phyloP scores from a whole-genome alignment of 2,329 filamentous ascomycete genomes.

The Emergomyces pasteurianus region DNA sequence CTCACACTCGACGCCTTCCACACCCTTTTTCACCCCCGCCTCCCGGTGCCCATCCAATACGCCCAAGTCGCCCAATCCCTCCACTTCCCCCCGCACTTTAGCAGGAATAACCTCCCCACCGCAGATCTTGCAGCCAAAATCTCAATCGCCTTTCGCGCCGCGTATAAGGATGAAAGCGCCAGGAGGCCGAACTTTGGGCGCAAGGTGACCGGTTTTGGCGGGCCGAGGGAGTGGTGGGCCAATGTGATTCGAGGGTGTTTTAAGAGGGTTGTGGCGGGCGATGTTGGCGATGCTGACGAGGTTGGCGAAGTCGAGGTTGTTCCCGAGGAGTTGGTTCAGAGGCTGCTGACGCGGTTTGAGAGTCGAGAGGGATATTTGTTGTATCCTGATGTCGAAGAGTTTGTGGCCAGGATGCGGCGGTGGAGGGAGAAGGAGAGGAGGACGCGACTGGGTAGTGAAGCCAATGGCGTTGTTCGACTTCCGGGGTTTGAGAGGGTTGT shows the following conservation, averaged over 20 bases:
- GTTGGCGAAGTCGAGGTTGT: conserved; percentile 17
- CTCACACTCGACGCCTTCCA: conserved; percentile 36
- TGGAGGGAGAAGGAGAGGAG: conserved; percentile 12
- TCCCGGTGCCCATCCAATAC: conserved; percentile 30
- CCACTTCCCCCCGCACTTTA: conserved; percentile 15
- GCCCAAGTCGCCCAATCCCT: conserved; percentile 25
- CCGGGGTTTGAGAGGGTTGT: conserved; percentile 24
- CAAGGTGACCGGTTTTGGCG: conserved; percentile 22
- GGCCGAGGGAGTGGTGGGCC: conserved; percentile 34
- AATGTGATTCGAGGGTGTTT: conserved; percentile 31
- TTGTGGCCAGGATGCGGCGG: conserved; percentile 22
- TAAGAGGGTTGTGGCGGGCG: conserved; percentile 4
- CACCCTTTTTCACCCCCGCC: conserved; percentile 32
- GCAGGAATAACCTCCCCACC: conserved; percentile 18
- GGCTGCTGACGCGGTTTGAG: conserved; percentile 29
- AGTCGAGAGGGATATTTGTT: conserved; percentile 29
- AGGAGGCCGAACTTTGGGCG: conserved; percentile 35
- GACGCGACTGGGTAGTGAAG: conserved; percentile 3
- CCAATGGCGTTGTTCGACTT: not conserved
- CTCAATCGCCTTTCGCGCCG: conserved; percentile 13
- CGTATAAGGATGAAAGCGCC: conserved; percentile 25
- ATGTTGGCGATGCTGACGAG: conserved; percentile 2
- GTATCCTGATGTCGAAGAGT: conserved; percentile 28
- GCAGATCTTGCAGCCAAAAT: conserved; percentile 7
- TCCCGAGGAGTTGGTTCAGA: conserved; percentile 23